Conservation (phyloP, 2,329 filamentous ascomycete species). For the Cadophora sp. region DNA sequence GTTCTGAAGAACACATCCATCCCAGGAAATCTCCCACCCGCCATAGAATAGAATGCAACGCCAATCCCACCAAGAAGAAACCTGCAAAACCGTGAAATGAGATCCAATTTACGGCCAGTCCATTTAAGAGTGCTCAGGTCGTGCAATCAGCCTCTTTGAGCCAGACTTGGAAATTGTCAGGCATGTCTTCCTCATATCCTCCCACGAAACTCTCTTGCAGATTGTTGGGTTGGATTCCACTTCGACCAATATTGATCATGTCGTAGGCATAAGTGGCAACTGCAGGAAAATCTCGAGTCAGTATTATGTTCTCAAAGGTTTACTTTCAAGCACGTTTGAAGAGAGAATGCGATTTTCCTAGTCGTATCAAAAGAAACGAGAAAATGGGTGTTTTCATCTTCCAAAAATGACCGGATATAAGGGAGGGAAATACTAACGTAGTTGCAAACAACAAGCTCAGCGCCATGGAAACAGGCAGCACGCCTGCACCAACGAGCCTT, state of each 20-base stretch:
- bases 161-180: background rate
- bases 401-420: too few species aligned
- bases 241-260: background rate
- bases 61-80: too few species aligned
- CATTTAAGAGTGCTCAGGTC: background rate
- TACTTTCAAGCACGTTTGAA: too few species aligned
- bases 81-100: too few species aligned
- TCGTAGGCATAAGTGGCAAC: background rate
- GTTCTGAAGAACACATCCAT: background rate
- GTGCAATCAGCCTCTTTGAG: background rate
- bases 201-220: background rate
- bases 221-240: background rate
- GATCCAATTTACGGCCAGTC: too few species aligned
- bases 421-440: background rate
- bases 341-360: too few species aligned
- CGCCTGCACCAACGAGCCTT: constrained; percentile 2
- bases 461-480: background rate
- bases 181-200: background rate
- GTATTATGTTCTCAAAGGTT: too few species aligned
- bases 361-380: too few species aligned
- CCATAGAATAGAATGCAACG: background rate
- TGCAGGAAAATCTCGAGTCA: background rate
- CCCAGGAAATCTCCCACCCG: background rate
- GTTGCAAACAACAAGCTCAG: constrained; percentile 1
- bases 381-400: too few species aligned